Evolutionary conservation across 2,329 filamentous ascomycete genomes (phyloP).

Genomic region (Cordyceps javanica): DNA sequence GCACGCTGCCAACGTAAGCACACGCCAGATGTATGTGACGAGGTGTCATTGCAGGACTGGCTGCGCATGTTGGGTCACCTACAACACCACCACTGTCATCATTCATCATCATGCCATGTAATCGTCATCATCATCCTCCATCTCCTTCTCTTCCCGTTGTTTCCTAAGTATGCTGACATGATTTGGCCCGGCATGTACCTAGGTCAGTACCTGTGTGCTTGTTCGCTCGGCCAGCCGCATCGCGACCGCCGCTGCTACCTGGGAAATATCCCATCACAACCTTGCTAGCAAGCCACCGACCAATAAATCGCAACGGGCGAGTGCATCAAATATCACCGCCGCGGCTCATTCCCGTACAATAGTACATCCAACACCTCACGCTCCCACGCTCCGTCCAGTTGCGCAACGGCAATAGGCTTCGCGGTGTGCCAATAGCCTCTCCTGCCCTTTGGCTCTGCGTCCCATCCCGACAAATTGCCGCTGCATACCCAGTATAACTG

Average conservation of each 20-base stretch:
- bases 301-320: background rate
- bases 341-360: background rate
- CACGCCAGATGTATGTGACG: background rate
- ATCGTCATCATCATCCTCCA: no score
- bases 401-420: background rate
- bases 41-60: no score
- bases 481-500: background rate
- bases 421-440: background rate
- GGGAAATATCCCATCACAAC: background rate
- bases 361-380: background rate
- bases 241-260: no score
- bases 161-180: background rate
- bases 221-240: no score
- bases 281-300: background rate
- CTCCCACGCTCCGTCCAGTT: background rate
- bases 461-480: background rate
- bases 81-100: no score
- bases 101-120: background rate
- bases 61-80: no score
- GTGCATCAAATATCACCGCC: background rate
- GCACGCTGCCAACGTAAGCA: constrained; percentile 5
- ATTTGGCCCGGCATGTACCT: background rate
- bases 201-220: no score
- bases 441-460: background rate
- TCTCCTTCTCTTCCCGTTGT: no score